Percentiles rank a stretch among this genome's conserved stretches.
These are phyloP conservation scores for Barnettozyma vustinii DNA, from an alignment of 805 yeast genomes.

Conservation along the genomic window DNA sequence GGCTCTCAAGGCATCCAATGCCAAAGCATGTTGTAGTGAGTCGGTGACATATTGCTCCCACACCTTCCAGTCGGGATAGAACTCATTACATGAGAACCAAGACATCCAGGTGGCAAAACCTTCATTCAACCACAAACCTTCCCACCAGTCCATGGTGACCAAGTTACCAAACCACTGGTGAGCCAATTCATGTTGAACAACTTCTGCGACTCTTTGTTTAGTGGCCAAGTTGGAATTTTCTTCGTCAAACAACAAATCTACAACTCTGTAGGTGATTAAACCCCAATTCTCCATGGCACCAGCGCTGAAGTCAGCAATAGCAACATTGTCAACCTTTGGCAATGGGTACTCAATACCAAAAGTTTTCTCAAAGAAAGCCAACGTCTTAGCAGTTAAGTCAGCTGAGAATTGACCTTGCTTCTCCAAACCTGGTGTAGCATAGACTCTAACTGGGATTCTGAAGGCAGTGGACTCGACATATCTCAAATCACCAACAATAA, in stretches of 20 bases:
- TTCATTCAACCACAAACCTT: constrained; percentile 83
- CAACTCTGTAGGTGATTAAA: constrained; percentile 72
- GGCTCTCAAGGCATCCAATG: constrained; percentile 72
- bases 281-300: constrained; percentile 93
- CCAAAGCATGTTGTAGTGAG: constrained; percentile 67
- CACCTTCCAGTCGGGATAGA: constrained; percentile 82
- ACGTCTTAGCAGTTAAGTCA: constrained; percentile 68
- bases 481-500: constrained; percentile 74
- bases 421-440: constrained; percentile 74
- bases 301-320: constrained; percentile 77
- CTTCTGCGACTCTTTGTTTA: constrained; percentile 75
- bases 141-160: constrained; percentile 93
- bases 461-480: constrained; percentile 63
- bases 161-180: constrained; percentile 91
- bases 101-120: constrained; percentile 92
- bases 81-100: constrained; percentile 73
- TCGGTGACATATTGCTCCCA: constrained; percentile 81
- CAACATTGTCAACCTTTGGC: constrained; percentile 79
- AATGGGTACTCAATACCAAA: constrained; percentile 74
- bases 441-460: constrained; percentile 73
- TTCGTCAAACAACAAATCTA: constrained; percentile 69
- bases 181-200: constrained; percentile 83
- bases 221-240: constrained; percentile 57
- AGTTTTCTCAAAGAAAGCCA: constrained; percentile 64
- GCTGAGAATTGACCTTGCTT: constrained; percentile 68